Evolutionary conservation across 192 early-diverging fungal species (phyloP).

Genomic region (Glomus cerebriforme): DNA sequence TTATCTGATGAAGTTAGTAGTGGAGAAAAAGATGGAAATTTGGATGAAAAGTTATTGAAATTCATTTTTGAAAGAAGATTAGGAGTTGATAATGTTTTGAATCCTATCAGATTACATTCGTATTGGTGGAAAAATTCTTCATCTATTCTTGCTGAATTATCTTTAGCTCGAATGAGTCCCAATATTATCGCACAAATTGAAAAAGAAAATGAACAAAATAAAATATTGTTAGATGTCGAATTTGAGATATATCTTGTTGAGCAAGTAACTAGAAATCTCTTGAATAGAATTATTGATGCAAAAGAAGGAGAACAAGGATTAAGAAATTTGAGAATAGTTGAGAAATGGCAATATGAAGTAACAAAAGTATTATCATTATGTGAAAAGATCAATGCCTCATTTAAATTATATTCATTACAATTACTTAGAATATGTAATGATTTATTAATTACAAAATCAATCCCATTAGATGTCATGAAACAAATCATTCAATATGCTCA

Average conservation of each 20-base stretch:
- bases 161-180: slow-evolving; percentile 2
- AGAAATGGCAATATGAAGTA: slow-evolving; percentile 19
- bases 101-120: slow-evolving; percentile 24
- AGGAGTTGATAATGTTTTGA: slow-evolving; percentile 6
- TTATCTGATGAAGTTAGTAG: background rate
- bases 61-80: slow-evolving; percentile 17
- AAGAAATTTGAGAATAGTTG: background rate
- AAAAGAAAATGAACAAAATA: background rate
- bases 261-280: background rate
- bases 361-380: slow-evolving; percentile 24
- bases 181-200: background rate
- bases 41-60: slow-evolving; percentile 8
- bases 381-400: background rate
- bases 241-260: slow-evolving; percentile 24
- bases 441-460: slow-evolving; percentile 16
- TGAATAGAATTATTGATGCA: background rate
- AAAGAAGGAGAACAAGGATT: background rate
- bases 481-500: slow-evolving; percentile 4
- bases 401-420: background rate
- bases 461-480: background rate
- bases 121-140: slow-evolving; percentile 30
- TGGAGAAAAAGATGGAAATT: background rate
- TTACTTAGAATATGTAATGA: slow-evolving; percentile 29
- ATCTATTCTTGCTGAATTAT: slow-evolving; percentile 27
- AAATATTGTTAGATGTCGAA: background rate